Evolutionary conservation across 1,284 basidiomycete genomes (phyloP).

Genomic region (Leccinum subrobustum): DNA sequence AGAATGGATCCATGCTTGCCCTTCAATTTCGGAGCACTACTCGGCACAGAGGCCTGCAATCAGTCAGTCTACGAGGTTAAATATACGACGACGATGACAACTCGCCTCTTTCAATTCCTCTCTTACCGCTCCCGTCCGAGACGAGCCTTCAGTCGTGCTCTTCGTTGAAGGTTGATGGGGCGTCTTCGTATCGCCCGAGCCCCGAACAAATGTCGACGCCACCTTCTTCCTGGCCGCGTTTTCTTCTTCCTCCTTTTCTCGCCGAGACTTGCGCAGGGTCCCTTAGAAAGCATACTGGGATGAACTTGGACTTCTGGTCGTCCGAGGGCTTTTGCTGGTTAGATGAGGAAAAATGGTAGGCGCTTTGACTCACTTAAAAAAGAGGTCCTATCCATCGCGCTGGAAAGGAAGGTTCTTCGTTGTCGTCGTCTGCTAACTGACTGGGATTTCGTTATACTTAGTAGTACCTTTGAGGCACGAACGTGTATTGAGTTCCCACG

Average conservation of each 20-base stretch:
- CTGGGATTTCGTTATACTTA: slow-evolving; percentile 35
- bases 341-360: slow-evolving; percentile 52
- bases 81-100: no score
- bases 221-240: slow-evolving; percentile 61
- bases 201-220: slow-evolving; percentile 58
- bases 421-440: slow-evolving; percentile 63
- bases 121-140: no score
- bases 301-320: slow-evolving; percentile 46
- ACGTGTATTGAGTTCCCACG: slow-evolving; percentile 25
- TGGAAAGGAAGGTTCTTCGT: slow-evolving; percentile 79
- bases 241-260: slow-evolving; percentile 85
- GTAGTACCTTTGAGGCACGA: no score
- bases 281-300: slow-evolving; percentile 48
- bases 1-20: no score
- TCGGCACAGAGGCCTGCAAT: no score
- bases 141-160: no score
- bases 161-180: no score
- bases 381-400: slow-evolving; percentile 77
- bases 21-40: no score
- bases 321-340: slow-evolving; percentile 75
- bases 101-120: no score
- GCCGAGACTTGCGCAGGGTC: slow-evolving; percentile 69
- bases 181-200: no score
- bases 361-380: slow-evolving; percentile 41
- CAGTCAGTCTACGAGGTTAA: no score